Percentiles rank a stretch among this genome's conserved stretches.
These are phyloP conservation scores for Otatea glauca DNA, from an alignment of 176 grass and related monocot species.

Conservation along the genomic window DNA sequence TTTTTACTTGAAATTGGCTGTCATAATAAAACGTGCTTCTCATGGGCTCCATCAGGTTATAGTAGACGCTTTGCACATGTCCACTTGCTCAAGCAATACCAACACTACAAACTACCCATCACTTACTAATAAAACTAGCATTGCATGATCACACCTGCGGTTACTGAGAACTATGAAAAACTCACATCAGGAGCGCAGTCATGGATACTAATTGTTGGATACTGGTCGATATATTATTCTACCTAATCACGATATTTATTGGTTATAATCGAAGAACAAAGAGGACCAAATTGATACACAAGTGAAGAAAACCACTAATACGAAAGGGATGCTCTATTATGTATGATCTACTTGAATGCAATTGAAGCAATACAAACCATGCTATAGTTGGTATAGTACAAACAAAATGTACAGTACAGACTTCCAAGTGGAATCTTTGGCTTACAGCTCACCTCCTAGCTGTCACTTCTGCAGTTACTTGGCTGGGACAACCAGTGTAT, in stretches of 20 bases:
- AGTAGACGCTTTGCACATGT: slow-evolving; percentile 22
- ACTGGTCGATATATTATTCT: slow-evolving; percentile 18
- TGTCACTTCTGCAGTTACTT: slow-evolving; percentile 60
- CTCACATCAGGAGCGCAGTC: background rate
- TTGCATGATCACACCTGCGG: background rate
- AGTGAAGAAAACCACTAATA: slow-evolving; percentile 6
- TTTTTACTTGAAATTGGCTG: slow-evolving; percentile 32
- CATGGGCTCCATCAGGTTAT: slow-evolving; percentile 10
- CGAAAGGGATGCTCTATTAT: background rate
- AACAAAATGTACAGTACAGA: slow-evolving; percentile 48
- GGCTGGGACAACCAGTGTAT: slow-evolving; percentile 67
- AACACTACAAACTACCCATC: slow-evolving; percentile 28
- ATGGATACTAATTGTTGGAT: background rate
- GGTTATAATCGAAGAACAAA: slow-evolving; percentile 13
- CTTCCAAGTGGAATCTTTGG: slow-evolving; percentile 18
- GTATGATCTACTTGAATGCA: slow-evolving; percentile 30
- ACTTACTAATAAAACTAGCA: slow-evolving; percentile 10
- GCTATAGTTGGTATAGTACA: slow-evolving; percentile 36
- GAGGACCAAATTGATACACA: background rate
- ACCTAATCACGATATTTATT: background rate
- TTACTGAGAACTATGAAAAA: slow-evolving; percentile 12
- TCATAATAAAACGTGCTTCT: slow-evolving; percentile 47
- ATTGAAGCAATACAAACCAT: slow-evolving; percentile 38
- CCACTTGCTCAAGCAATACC: slow-evolving; percentile 42
- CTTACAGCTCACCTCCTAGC: slow-evolving; percentile 34